phyloP scores from a whole-genome alignment of 1,284 basidiomycete genomes.

The Sanghuangporus sanghuang region DNA sequence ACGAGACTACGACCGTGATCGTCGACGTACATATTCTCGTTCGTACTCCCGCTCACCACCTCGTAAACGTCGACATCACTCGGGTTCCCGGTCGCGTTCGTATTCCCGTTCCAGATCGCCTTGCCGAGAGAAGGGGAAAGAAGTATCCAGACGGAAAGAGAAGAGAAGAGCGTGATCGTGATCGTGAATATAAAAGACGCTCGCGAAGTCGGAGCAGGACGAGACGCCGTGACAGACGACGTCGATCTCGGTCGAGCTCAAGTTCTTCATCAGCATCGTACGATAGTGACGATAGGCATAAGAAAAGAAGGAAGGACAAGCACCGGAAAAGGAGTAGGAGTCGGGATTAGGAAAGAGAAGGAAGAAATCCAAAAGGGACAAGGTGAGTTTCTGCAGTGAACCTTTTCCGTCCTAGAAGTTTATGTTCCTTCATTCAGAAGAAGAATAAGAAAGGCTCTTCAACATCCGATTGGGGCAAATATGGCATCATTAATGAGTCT shows the following conservation, averaged over 20 bases:
- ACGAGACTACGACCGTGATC: neutral
- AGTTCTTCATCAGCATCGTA: slow-evolving; percentile 17
- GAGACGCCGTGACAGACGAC: neutral
- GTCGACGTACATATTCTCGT: neutral
- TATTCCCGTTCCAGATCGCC: slow-evolving; percentile 18
- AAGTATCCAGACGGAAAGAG: slow-evolving; percentile 10
- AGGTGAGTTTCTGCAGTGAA: slow-evolving; percentile 24
- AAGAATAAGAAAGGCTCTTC: slow-evolving; percentile 54
- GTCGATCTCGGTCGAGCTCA: slow-evolving; percentile 5
- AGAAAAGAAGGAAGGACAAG: slow-evolving; percentile 36
- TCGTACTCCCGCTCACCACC: slow-evolving; percentile 10
- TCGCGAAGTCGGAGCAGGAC: slow-evolving; percentile 25
- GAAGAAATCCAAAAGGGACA: slow-evolving; percentile 61
- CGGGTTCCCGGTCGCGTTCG: slow-evolving; percentile 26
- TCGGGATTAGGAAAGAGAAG: slow-evolving; percentile 48
- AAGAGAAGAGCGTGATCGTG: slow-evolving; percentile 25
- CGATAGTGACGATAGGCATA: slow-evolving; percentile 35
- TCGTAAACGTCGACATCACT: slow-evolving; percentile 17
- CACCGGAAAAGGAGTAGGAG: slow-evolving; percentile 38
- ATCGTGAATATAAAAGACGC: neutral
- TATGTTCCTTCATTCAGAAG: slow-evolving; percentile 27
- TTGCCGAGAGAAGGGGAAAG: slow-evolving; percentile 17
- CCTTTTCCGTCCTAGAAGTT: neutral
- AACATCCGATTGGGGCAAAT: slow-evolving; percentile 78
- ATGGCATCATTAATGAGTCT: slow-evolving; percentile 77